Evolutionary conservation across 257 asterid genomes (phyloP).

Genomic region (Solanum lignicaule): DNA sequence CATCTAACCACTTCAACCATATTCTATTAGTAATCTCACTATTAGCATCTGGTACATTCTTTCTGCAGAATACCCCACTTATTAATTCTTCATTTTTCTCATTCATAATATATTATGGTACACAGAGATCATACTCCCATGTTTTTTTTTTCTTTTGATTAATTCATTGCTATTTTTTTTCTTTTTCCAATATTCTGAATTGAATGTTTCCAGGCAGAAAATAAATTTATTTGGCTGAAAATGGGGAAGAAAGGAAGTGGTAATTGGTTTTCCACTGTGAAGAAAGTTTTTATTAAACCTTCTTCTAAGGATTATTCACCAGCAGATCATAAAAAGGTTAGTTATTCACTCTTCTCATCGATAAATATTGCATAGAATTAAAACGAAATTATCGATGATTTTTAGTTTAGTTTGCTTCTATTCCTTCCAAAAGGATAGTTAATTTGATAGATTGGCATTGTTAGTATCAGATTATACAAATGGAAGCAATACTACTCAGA

Average conservation of each 20-base stretch:
- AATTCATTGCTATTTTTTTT: background rate
- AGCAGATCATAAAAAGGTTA: conserved; percentile 52
- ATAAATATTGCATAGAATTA: background rate
- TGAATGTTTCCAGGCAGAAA: background rate
- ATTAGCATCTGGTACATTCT: background rate
- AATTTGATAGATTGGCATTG: background rate
- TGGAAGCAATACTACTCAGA: background rate
- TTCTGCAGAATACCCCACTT: background rate
- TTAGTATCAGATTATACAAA: background rate
- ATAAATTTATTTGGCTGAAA: background rate
- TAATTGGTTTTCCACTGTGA: conserved; percentile 67
- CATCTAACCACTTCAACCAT: background rate
- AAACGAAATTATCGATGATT: background rate
- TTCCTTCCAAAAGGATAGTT: background rate
- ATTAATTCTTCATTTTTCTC: background rate
- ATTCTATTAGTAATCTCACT: background rate
- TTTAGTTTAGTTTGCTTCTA: background rate
- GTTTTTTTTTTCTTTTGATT: background rate
- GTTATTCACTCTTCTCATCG: background rate
- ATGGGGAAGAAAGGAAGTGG: conserved; percentile 80
- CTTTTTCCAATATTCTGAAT: background rate
- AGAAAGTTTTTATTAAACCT: conserved; percentile 48
- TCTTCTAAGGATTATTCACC: conserved; percentile 41
- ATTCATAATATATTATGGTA: background rate
- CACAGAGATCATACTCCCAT: background rate